phyloP scores from a whole-genome alignment of 208 protist species.

The Vickermania ingenoplastis region DNA sequence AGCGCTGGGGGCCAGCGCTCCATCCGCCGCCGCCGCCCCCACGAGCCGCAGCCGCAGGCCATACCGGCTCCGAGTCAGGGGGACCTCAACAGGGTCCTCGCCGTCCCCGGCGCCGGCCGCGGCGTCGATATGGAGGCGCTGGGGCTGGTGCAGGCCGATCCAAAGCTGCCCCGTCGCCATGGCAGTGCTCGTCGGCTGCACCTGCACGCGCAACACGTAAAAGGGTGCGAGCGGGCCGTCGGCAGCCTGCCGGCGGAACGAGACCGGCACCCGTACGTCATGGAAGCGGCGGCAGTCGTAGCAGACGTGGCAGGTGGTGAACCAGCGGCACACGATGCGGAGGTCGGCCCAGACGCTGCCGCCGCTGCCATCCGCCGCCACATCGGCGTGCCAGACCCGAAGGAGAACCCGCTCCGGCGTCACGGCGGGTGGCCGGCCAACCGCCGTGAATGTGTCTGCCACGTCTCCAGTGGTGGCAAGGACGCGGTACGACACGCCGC shows the following conservation, averaged over 20 bases:
- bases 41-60: conserved; percentile 38
- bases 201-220: conserved; percentile 26
- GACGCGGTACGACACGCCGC: conserved; percentile 43
- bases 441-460: too few relatives aligned
- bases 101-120: background rate
- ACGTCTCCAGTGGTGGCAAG: conserved; percentile 26
- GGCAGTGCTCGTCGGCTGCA: conserved; percentile 2
- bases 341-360: conserved; percentile 35
- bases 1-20: conserved; percentile 2
- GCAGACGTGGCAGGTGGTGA: conserved; percentile 37
- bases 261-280: conserved; percentile 35
- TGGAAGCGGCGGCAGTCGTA: conserved; percentile 58
- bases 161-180: conserved; percentile 23
- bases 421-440: background rate
- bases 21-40: conserved; percentile 14
- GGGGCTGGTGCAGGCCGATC: conserved; percentile 55
- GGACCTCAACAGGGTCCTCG: background rate
- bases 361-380: background rate
- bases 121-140: background rate
- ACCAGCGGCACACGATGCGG: conserved; percentile 17
- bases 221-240: conserved; percentile 14
- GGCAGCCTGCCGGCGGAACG: conserved; percentile 11
- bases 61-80: conserved; percentile 5
- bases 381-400: conserved; percentile 2
- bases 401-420: background rate